These are phyloP conservation scores for Ceratobasidium sp. DNA, from an alignment of 1,284 basidiomycete species.

Conservation along the genomic window DNA sequence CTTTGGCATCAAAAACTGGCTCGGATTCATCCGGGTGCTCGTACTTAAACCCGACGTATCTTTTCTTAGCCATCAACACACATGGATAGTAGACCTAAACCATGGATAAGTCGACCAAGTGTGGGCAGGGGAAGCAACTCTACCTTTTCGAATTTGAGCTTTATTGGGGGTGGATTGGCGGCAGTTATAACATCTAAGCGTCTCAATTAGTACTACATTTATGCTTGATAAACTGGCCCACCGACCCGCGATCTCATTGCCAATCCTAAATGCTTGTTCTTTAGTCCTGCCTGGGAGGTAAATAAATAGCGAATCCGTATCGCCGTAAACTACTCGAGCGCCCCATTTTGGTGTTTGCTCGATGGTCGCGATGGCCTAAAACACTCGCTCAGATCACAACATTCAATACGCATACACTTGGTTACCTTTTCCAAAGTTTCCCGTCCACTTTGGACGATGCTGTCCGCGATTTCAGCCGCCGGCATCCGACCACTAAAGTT, in stretches of 20 bases:
- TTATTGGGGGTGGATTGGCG: conserved; percentile 88
- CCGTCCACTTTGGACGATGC: conserved; percentile 94
- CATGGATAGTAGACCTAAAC: conserved; percentile 89
- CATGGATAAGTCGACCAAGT: background rate
- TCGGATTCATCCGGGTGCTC: conserved; percentile 80
- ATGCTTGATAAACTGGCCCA: background rate
- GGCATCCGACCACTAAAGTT: conserved; percentile 97
- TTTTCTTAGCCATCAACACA: conserved; percentile 93
- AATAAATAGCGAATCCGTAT: conserved; percentile 95
- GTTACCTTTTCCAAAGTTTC: conserved; percentile 92
- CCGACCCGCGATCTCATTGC: conserved; percentile 81
- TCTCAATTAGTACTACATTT: background rate
- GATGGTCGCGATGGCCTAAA: conserved; percentile 82
- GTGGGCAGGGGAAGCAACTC: conserved; percentile 18
- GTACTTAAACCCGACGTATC: conserved; percentile 96
- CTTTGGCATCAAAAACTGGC: conserved; percentile 93
- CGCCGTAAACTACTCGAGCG: conserved; percentile 95
- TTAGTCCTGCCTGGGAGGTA: conserved; percentile 87
- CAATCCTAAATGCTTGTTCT: conserved; percentile 91
- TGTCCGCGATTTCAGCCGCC: conserved; percentile 96
- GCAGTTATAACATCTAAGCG: conserved; percentile 71
- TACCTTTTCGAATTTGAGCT: conserved; percentile 97
- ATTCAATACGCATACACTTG: background rate
- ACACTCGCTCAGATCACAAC: background rate
- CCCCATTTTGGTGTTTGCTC: conserved; percentile 83